Conservation (phyloP, 164 flowering plant genomes). For the Litsea cubeba region DNA sequence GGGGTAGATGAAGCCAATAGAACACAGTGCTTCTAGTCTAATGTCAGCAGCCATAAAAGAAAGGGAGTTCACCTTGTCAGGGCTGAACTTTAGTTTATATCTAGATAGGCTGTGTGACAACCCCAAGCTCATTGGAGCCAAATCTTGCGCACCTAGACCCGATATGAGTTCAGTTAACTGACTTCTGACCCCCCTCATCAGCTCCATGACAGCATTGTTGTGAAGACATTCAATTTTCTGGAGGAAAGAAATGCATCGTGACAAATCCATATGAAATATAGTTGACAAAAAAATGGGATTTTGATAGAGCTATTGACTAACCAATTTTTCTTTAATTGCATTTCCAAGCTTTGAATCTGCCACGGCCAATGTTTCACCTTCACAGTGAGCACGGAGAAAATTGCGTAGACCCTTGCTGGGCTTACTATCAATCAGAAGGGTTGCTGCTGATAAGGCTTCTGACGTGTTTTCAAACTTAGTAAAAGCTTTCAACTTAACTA, state of each 20-base stretch:
- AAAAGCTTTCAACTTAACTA: conserved; percentile 91
- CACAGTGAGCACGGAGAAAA: conserved; percentile 75
- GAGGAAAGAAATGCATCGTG: conserved; percentile 3
- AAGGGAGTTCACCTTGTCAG: conserved; percentile 63
- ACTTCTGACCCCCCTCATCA: conserved; percentile 85
- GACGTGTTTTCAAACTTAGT: conserved; percentile 86
- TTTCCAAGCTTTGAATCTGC: conserved; percentile 92
- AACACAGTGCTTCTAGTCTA: too few relatives aligned
- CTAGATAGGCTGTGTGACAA: conserved; percentile 89
- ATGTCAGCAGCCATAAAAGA: too few relatives aligned
- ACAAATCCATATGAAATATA: background rate
- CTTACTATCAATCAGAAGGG: conserved; percentile 66
- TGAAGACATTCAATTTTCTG: conserved; percentile 80
- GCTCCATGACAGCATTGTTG: conserved; percentile 85
- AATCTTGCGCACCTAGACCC: conserved; percentile 77
- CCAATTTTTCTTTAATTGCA: conserved; percentile 83
- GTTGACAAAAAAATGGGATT: background rate
- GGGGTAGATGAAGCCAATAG: too few relatives aligned
- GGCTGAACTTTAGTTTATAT: conserved; percentile 91
- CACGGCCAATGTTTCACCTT: conserved; percentile 73
- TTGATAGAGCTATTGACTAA: conserved; percentile 13
- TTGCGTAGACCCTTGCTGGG: conserved; percentile 88
- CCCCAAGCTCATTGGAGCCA: conserved; percentile 97
- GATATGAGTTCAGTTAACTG: conserved; percentile 84
- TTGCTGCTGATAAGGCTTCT: conserved; percentile 73